Base-by-base conservation (phyloP, 1,284 basidiomycete genomes). In the Abortiporus biennis region DNA sequence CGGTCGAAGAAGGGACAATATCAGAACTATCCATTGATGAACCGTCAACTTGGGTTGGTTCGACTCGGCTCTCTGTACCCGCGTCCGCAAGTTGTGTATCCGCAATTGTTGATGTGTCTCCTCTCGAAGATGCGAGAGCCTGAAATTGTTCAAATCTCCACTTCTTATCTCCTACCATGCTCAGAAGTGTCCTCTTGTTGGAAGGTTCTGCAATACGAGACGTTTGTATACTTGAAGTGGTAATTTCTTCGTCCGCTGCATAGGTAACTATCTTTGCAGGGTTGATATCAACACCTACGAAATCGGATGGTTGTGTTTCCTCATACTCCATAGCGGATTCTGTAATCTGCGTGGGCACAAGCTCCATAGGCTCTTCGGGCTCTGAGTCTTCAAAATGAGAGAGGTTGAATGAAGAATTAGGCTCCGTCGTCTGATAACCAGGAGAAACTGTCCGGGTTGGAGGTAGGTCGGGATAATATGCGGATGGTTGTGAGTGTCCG, bases 251-350 rank as follows among this genome's bases (percentile, higher is more conserved):
- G n/a, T 16, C 35, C 9, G 38, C 6, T 15, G 31, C 20, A 32
- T 36, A 30, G 22, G 11, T 19, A 5, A 16, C 25, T 3, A 41
- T 24, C 36, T 43, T 36, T 12, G 25, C 29, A 13, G 16, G 15
- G n/a, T n/a, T n/a, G n/a, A n/a, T n/a, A n/a, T n/a, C n/a, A n/a
- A n/a, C n/a, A n/a, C n/a, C n/a, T n/a, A n/a, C n/a, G n/a, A n/a
- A n/a, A n/a, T n/a, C 49, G 3, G 54, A 50, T 3, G 52, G 52
- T 36, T 55, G 55, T 6, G 54, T 31, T 30, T 12, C 8, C n/a
- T n/a, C n/a, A n/a, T n/a, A n/a, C n/a, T n/a, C n/a, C n/a, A n/a
- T n/a, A n/a, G n/a, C n/a, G n/a, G n/a, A n/a, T n/a, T n/a, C n/a
- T 3, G 36, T 22, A 9, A 31, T 11, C 20, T 40, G 38, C 11